Base-by-base conservation (phyloP, 805 yeast genomes). In the Sugiyamaella qingdaonensis region DNA sequence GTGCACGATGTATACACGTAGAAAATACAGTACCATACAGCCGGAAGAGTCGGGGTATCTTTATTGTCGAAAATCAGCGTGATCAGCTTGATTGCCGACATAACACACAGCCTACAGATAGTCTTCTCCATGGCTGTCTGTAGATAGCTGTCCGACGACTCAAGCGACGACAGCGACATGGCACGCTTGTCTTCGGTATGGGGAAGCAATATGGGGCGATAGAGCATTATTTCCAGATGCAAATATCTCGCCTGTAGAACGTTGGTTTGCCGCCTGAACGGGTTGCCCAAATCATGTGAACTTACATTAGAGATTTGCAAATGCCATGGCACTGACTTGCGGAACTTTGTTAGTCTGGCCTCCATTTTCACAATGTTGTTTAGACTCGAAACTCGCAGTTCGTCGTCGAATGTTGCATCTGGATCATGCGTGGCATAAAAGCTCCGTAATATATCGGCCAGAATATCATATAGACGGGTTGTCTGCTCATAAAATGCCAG, bases 1-100 rank as follows among this genome's bases (percentile, higher is more conserved):
- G 59, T 54, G 10, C 57, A 63, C 2, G 67, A 57, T 11, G 64
- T 57, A 48, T 64, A 64, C 11, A 59, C 41, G 44, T 64, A 64
- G 37, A 55, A 64, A 2, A 64, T 54, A 42, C 54, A 54, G 44
- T 60, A 61, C 67, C 67, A 64, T 49, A 54, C 52, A 19, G 60
- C 60, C 4, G 67, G 66, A 2, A 63, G 51, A 14, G 45, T 50
- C 1, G 46, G 45, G 19, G 44, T 43, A n/a, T 32, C 39, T 18
- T 49, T 46, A 34, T 58, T 54, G 24, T 35, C 39, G 48, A 33
- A 43, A 21, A 53, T 49, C 47, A 52, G 39, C 14, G 51, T 52
- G 39, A 56, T 59, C 39, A 54, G 56, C 35, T 42, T 46, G 11
- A 54, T 37, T 2, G 61, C 59, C 8, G 61, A 27, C 41, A 49